Base-by-base conservation (phyloP, 768 basidiomycete species). In the Russula olivacea region DNA sequence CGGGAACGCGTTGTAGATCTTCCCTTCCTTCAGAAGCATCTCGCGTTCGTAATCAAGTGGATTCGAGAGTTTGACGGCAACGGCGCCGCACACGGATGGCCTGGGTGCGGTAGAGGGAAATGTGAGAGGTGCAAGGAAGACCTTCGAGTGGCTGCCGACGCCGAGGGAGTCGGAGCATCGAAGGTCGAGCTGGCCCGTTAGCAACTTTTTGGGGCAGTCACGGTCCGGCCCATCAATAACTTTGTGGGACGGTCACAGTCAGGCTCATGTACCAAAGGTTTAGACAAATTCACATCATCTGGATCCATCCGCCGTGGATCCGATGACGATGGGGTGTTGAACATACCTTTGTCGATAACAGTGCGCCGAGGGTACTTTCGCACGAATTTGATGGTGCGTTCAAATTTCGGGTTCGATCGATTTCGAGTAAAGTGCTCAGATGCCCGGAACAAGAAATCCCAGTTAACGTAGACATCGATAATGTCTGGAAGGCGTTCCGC, bases 61-160 rank as follows among this genome's bases (percentile, higher is more conserved):
- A 9, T 59, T 49, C 7, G 73, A 65, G 4, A 63, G n/a, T 65
- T 75, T 75, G 45, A 69, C 71, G 1, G 71, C 71, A 49, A 74
- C 73, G 2, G 54, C 45, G 11, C 53, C 47, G 30, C 41, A 65
- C 11, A 32, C 9, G 41, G 63, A 40, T 2, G 62, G 17, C 14
- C n/a, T 10, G 36, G 30, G 23, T 40, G 38, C 34, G 34, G 14
- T 25, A 14, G 78, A 76, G 1, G 84, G 83, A 1, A 86, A 67
- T 45, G 82, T 81, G 75, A 79, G 79, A 58, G 82, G 80, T 7
- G 77, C 81, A 45, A 74, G 68, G 66, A 81, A 80, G 0, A 83
- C 81, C 38, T 71, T 51, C 0, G 85, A 86, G 67, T 87, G 85
- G 66, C 82, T 67, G 0, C 86, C 84, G 0, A 15, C 0, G 5